These are phyloP conservation scores for Alternaria infectoria DNA, from an alignment of 2,329 filamentous ascomycete genomes.

Conservation along the genomic window DNA sequence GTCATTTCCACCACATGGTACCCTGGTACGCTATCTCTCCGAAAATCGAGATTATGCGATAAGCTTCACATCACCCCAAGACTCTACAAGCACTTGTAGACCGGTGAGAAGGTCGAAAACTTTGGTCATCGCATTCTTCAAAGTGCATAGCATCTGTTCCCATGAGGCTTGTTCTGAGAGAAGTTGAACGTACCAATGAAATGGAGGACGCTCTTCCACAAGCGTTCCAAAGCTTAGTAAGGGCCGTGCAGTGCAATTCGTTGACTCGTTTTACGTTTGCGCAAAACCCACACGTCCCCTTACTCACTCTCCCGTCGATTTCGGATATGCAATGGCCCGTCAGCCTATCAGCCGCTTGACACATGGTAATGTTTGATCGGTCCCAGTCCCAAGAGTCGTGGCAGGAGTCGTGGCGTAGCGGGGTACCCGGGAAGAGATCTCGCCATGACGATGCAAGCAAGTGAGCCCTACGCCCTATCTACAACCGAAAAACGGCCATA, in stretches of 20 bases:
- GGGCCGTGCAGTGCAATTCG: background rate
- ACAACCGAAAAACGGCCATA: background rate
- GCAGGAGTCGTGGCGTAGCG: constrained; percentile 11
- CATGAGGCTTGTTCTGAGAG: background rate
- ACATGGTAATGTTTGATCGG: background rate
- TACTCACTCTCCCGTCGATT: background rate
- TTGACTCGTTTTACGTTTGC: background rate
- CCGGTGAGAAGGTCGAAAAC: no score
- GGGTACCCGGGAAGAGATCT: background rate
- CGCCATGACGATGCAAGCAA: background rate
- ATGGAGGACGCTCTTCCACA: background rate
- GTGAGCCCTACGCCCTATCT: background rate
- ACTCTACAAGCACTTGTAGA: background rate
- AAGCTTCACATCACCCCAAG: background rate
- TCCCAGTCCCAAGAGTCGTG: background rate
- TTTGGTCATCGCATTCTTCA: background rate
- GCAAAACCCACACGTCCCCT: background rate
- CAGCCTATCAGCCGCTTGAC: background rate
- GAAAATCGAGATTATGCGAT: background rate
- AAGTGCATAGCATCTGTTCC: background rate
- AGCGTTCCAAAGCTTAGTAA: background rate
- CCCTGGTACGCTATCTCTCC: background rate
- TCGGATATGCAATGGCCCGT: background rate
- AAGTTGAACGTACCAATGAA: background rate
- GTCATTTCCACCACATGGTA: background rate